These are phyloP conservation scores for Trametes gibbosa DNA, from an alignment of 768 basidiomycete genomes.

Conservation along the genomic window DNA sequence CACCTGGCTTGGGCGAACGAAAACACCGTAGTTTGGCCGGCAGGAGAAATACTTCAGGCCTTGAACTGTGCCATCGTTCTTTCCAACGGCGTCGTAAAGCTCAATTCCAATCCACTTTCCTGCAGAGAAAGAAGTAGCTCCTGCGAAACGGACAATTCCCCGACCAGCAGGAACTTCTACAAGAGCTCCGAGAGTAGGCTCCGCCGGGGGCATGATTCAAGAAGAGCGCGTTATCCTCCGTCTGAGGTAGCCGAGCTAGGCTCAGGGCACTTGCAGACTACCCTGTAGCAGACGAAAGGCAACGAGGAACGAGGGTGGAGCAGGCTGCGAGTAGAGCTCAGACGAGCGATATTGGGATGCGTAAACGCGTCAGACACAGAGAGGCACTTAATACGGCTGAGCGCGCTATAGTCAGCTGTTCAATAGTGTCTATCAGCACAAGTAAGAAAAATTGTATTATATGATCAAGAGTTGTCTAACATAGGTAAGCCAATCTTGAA, in stretches of 20 bases:
- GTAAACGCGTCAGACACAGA: background rate
- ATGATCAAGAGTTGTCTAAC: no score
- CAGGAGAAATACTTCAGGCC: conserved; percentile 83
- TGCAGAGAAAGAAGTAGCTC: conserved; percentile 74
- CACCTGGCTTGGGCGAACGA: conserved; percentile 85
- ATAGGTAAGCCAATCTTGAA: background rate
- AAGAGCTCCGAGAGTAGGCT: conserved; percentile 62
- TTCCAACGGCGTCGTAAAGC: conserved; percentile 77
- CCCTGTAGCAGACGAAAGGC: no score
- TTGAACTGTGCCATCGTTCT: conserved; percentile 92
- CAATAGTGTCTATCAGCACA: no score
- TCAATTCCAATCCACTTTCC: conserved; percentile 98
- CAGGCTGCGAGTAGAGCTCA: background rate
- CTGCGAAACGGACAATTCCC: conserved; percentile 85
- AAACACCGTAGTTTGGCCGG: conserved; percentile 75
- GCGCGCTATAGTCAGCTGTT: no score
- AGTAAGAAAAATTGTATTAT: no score
- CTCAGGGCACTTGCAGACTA: background rate
- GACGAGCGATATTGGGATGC: background rate
- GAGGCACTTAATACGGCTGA: background rate
- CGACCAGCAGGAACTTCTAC: conserved; percentile 80
- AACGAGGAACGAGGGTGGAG: no score
- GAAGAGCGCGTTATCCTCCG: no score
- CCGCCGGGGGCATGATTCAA: conserved; percentile 34
- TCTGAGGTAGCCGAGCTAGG: background rate